Evolutionary conservation across 2,329 filamentous ascomycete species (phyloP).

Genomic region (Paraphaeosphaeria minitans): DNA sequence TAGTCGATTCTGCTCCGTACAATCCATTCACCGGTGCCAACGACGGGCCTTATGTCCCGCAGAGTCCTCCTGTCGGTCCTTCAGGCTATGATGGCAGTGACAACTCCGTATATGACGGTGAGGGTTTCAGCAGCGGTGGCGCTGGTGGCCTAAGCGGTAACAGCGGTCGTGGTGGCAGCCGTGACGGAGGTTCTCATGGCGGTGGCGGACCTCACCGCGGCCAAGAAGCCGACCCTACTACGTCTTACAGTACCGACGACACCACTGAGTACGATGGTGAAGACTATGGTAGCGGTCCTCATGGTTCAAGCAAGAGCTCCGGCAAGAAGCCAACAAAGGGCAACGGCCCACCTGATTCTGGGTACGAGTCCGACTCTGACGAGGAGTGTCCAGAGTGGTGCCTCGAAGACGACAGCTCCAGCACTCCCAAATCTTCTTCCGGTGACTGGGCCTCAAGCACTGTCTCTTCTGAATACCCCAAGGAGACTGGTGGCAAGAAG

Average conservation of each 20-base stretch:
- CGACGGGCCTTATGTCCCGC: neutral
- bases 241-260: conserved; percentile 6
- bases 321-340: conserved; percentile 8
- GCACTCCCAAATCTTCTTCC: conserved; percentile 3
- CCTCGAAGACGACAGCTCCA: conserved; percentile 9
- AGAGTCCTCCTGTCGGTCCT: neutral
- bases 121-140: neutral
- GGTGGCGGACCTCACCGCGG: neutral
- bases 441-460: neutral
- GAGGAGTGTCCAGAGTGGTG: conserved; percentile 24
- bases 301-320: neutral
- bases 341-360: neutral
- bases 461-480: neutral
- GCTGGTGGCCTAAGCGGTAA: no score
- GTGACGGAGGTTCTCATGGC: neutral
- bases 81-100: neutral
- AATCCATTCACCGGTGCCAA: neutral
- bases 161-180: no score
- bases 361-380: conserved; percentile 11
- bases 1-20: neutral
- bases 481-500: neutral
- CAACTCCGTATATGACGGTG: neutral
- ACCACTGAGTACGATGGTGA: conserved; percentile 20
- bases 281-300: conserved; percentile 10
- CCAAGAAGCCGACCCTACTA: neutral